A percentile compares a stretch with the other conserved stretches of the same genome.
phyloP scores from a whole-genome alignment of 495 filamentous ascomycete species.

The Penicillium desertorum region DNA sequence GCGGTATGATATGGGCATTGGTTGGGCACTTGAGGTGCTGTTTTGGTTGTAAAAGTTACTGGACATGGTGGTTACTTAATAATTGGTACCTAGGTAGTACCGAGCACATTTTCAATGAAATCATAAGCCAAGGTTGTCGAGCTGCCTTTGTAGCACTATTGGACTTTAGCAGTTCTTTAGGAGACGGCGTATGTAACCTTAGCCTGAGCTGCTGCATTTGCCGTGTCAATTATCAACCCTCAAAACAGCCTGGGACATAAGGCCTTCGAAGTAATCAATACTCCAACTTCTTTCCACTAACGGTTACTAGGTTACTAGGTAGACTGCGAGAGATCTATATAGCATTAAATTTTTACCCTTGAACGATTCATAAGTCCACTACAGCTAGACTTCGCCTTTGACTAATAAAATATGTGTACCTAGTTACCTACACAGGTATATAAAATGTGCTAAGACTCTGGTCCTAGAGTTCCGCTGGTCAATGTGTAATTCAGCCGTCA shows the following conservation, averaged over 20 bases:
- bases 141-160: background rate
- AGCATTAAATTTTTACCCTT: too few relatives aligned
- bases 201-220: background rate
- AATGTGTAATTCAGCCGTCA: too few relatives aligned
- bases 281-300: background rate
- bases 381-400: too few relatives aligned
- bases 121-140: background rate
- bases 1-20: conserved; percentile 1
- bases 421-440: too few relatives aligned
- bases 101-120: background rate
- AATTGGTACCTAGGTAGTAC: background rate
- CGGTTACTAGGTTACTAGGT: too few relatives aligned
- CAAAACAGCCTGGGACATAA: background rate
- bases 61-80: background rate
- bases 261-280: background rate
- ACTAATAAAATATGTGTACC: too few relatives aligned
- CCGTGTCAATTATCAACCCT: background rate
- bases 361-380: too few relatives aligned
- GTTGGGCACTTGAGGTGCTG: background rate
- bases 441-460: too few relatives aligned
- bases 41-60: background rate
- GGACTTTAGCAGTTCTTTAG: background rate
- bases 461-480: too few relatives aligned
- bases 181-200: background rate
- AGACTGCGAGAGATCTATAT: background rate